phyloP scores from a whole-genome alignment of 2,329 filamentous ascomycete genomes.

The Trichoderma polysporum region DNA sequence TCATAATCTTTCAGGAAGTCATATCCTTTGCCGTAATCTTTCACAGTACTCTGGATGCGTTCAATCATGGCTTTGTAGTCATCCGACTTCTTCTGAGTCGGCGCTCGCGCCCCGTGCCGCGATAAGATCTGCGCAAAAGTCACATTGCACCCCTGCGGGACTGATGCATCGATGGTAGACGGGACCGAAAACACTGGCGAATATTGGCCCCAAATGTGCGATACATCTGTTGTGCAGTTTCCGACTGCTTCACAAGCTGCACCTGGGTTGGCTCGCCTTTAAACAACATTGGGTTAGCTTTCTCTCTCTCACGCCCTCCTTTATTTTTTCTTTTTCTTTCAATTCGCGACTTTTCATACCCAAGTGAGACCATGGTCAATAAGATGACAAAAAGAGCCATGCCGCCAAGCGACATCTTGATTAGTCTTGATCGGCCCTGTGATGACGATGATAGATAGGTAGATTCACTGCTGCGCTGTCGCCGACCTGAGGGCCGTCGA shows the following conservation, averaged over 20 bases:
- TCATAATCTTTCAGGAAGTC: constrained; percentile 70
- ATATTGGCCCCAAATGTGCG: constrained; percentile 82
- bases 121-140: constrained; percentile 81
- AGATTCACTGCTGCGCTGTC: background rate
- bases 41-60: constrained; percentile 59
- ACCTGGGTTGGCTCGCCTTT: background rate
- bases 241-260: constrained; percentile 30
- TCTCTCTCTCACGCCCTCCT: background rate
- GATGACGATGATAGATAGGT: background rate
- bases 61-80: constrained; percentile 64
- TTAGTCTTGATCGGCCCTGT: constrained; percentile 17
- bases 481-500: background rate
- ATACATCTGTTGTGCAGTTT: constrained; percentile 57
- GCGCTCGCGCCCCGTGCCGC: constrained; percentile 81
- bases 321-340: background rate
- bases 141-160: constrained; percentile 68
- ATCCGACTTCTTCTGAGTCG: constrained; percentile 66
- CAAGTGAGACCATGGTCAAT: constrained; percentile 22
- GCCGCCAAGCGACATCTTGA: constrained; percentile 23
- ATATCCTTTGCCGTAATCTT: constrained; percentile 61
- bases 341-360: constrained; percentile 19
- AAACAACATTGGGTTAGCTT: background rate
- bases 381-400: constrained; percentile 24
- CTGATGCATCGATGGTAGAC: constrained; percentile 58
- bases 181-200: constrained; percentile 78